A percentile compares a stretch with the other conserved stretches of the same genome.
Evolutionary conservation across 2,329 filamentous ascomycete species (phyloP).

Genomic region (Fusarium albidum): DNA sequence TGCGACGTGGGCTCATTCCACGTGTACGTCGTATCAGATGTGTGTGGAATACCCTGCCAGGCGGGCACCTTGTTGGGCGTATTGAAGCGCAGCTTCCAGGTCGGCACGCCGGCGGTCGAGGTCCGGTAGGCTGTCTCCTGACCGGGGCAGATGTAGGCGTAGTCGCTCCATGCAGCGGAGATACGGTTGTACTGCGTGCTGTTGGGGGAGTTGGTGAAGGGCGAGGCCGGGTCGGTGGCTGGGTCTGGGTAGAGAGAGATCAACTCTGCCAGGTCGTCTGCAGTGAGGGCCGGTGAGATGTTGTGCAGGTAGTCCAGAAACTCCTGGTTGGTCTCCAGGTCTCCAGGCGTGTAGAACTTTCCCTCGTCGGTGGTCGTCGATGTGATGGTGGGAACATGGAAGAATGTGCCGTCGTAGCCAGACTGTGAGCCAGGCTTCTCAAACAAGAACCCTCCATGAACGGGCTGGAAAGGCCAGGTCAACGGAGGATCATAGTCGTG

Average conservation of each 20-base stretch:
- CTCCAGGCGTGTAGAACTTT: conserved; percentile 44
- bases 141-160: conserved; percentile 53
- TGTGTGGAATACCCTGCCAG: conserved; percentile 50
- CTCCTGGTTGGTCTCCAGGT: conserved; percentile 46
- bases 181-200: conserved; percentile 55
- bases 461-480: conserved; percentile 60
- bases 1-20: conserved; percentile 48
- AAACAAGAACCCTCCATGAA: conserved; percentile 53
- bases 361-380: conserved; percentile 48
- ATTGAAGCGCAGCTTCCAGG: conserved; percentile 50
- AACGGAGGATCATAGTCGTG: conserved; percentile 48
- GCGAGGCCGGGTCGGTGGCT: conserved; percentile 43
- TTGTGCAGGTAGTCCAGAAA: conserved; percentile 48
- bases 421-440: conserved; percentile 56
- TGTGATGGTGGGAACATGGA: conserved; percentile 48
- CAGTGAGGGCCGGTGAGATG: conserved; percentile 43
- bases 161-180: conserved; percentile 54
- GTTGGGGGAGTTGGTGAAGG: conserved; percentile 48
- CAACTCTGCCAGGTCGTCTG: conserved; percentile 41
- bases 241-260: conserved; percentile 48
- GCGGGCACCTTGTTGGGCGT: conserved; percentile 45
- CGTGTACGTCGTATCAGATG: conserved; percentile 46
- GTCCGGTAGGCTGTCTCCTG: conserved; percentile 54
- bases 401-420: conserved; percentile 48
- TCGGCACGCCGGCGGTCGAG: conserved; percentile 43